Base-by-base conservation (phyloP, 1,284 basidiomycete genomes). In the Sparassis latifolia region DNA sequence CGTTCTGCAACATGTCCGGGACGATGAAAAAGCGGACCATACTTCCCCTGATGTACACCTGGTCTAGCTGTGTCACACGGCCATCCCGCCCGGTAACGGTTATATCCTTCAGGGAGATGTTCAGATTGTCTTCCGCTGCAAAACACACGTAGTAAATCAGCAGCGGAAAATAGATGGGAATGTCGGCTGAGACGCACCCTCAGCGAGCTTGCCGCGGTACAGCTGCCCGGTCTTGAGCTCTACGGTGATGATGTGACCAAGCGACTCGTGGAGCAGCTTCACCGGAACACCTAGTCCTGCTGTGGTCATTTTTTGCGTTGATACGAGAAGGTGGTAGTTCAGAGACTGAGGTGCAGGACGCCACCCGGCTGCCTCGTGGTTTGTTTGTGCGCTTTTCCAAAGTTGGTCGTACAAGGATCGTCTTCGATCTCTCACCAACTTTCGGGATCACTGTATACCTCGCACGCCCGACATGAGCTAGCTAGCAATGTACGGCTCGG, bases 11-110 rank as follows among this genome's bases (percentile, higher is more conserved):
- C 89, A 99, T 97, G 70, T 99, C 97, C 45, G 97, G 97, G 30
- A 99, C 97, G 67, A 99, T 97, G 76, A 98, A 96, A 78, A 98
- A 98, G 62, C 94, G 82, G 64, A 96, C 76, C 92, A 98, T 97
- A 69, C 91, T 95, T 58, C 97, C 97, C 59, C 97, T 81, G 62
- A 99, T 99, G 72, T 99, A 99, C 41, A 98, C 95, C 71, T 97
- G 96, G 75, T 99, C 96, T 50, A 99, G 79, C 69, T 99, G 97
- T n/a, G 95, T 96, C 42, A 99, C 93, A 64, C 97, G 91, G 44
- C 97, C 97, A 76, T 99, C 97, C 52, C 96, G 85, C 50, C 92
- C 93, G 9, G 97, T 99, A 29, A 98, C 97, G 28, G 96, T 98
- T 64, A 99, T 97, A 57, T 98, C 93, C 69, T 86, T 94, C 60